These are phyloP conservation scores for Eutrema salsugineum DNA, from an alignment of 441 rosid genomes.

Conservation along the genomic window DNA sequence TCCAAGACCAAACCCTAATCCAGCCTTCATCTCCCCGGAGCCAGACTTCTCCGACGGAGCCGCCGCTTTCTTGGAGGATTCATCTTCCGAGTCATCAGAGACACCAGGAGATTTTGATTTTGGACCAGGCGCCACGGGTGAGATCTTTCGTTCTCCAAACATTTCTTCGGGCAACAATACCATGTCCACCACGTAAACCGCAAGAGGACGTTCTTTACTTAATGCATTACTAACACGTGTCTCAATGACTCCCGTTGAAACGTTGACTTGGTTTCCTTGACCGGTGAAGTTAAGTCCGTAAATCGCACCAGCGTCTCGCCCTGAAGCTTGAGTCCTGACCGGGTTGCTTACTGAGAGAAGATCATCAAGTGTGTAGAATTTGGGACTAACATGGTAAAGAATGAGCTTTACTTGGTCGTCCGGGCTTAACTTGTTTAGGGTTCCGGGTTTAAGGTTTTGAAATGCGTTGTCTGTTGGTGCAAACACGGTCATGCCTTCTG, in stretches of 20 bases:
- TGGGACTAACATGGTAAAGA: slow-evolving; percentile 51
- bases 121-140: slow-evolving; percentile 34
- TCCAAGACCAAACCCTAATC: slow-evolving; percentile 41
- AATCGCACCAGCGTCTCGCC: slow-evolving; percentile 39
- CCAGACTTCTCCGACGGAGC: slow-evolving; percentile 10
- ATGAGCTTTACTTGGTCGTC: slow-evolving; percentile 56
- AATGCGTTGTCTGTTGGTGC: slow-evolving; percentile 82
- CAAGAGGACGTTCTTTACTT: slow-evolving; percentile 44
- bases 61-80: slow-evolving; percentile 18
- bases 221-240: slow-evolving; percentile 54
- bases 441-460: slow-evolving; percentile 45
- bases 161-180: slow-evolving; percentile 61
- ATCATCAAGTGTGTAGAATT: slow-evolving; percentile 43
- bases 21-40: slow-evolving; percentile 29
- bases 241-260: slow-evolving; percentile 52
- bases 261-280: slow-evolving; percentile 58
- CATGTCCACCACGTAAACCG: slow-evolving; percentile 64
- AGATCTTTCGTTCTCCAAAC: slow-evolving; percentile 37
- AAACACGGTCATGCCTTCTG: slow-evolving; percentile 66
- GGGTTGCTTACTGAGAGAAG: slow-evolving; percentile 65
- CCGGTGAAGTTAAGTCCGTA: slow-evolving; percentile 70
- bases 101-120: slow-evolving; percentile 14
- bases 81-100: slow-evolving; percentile 18
- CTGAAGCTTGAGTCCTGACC: slow-evolving; percentile 50
- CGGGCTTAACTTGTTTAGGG: slow-evolving; percentile 39